Base-by-base conservation (phyloP, 371 early-diverging fungal genomes). In the Syncephalastrum racemosum region DNA sequence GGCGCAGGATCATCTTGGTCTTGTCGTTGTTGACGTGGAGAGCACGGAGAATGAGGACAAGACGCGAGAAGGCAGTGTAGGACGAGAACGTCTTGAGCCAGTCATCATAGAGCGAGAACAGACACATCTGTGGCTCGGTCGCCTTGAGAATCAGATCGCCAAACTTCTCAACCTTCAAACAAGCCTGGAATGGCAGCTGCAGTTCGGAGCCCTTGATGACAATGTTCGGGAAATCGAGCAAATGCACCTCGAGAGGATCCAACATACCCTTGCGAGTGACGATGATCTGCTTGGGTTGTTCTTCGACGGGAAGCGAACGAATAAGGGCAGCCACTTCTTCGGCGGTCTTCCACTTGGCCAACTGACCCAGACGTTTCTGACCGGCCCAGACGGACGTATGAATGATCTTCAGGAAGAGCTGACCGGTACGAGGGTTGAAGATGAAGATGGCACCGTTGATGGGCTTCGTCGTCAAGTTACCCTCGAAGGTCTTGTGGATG, bases 381-480 rank as follows among this genome's bases (percentile, higher is more conserved):
- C 98, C 98, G 20, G 97, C 97, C 98, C 98, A 99, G 23, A 98
- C 97, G 12, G 96, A 96, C 2, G 97, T 96, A 69, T 99, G 98
- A 79, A 99, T 98, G 64, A 98, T 95, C 87, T 98, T 98, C 70
- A 98, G 82, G 84, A 97, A 99, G 51, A 98, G 83, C 71, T 98
- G 98, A 50, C 99, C 99, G 12, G 97, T 98, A 61, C 96, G 89
- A 49, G 99, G 99, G 64, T 99, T 98, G 84, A 99, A 94, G 56
- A 98, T 95, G 73, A 98, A 95, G 63, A 99, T 92, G 39, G 97
- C 97, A 55, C 98, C 98, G 83, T 99, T 98, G 75, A 98, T 98
- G 25, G 98, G 98, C 64, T 97, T 97, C 23, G 98, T 99, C 24
- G 88, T 90, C 86, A 99, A 89, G 70, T 97, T 97, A 46, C 99